Evolutionary conservation across 1,139 yeast genomes (phyloP).

Genomic region (Protomyces lactucae-debilis): DNA sequence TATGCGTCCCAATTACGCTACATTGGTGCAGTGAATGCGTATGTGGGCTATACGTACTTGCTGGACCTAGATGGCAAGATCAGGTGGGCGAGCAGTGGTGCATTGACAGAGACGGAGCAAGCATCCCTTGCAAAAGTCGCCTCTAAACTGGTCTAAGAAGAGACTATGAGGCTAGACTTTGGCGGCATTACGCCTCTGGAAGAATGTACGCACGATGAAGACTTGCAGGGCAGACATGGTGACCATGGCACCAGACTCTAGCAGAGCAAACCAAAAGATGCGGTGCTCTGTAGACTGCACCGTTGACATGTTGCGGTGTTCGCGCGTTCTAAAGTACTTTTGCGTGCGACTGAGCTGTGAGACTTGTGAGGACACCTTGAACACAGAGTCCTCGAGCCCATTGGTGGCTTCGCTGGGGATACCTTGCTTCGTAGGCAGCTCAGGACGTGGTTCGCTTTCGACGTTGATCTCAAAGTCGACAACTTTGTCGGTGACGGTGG

Average conservation of each 20-base stretch:
- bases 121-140: constrained; percentile 4
- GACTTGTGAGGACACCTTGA: constrained; percentile 62
- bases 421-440: constrained; percentile 52
- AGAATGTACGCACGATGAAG: constrained; percentile 75
- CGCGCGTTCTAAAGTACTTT: constrained; percentile 83
- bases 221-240: constrained; percentile 85
- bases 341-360: constrained; percentile 52
- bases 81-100: constrained; percentile 91
- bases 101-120: constrained; percentile 57
- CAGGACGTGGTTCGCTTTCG: constrained; percentile 47
- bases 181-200: constrained; percentile 47
- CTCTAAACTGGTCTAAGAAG: neutral
- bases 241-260: constrained; percentile 75
- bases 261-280: constrained; percentile 75
- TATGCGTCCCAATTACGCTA: constrained; percentile 4
- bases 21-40: constrained; percentile 65
- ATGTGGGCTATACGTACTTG: constrained; percentile 77
- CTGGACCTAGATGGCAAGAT: constrained; percentile 69
- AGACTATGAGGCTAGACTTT: constrained; percentile 37
- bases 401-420: constrained; percentile 53
- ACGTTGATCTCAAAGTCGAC: constrained; percentile 76
- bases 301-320: constrained; percentile 84
- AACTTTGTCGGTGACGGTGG: constrained; percentile 79
- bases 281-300: constrained; percentile 84
- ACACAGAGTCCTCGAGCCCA: constrained; percentile 45